Evolutionary conservation across 2,329 filamentous ascomycete genomes (phyloP), one percentile per base, ranked within the genome.

Genomic region (Colletotrichum lentis): DNA sequence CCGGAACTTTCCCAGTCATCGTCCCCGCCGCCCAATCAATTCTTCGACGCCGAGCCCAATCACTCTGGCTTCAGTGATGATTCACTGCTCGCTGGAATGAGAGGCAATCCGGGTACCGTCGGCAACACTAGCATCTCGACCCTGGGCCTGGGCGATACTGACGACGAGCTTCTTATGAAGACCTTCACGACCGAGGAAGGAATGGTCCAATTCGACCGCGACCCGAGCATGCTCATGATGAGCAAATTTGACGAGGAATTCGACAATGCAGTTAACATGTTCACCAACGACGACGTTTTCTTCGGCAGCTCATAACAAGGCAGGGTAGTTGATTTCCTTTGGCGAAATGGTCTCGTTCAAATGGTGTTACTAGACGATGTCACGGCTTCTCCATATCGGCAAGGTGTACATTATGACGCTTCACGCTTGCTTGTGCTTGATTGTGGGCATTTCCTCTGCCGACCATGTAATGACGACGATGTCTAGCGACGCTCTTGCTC

Each of bases 1-100:
- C 87, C 87, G 1, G 86, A 85, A 69, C 83, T 89, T 37, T 88
- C 86, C n/a, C 83, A 86, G 68, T 86, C 86, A 24, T 86, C 85
- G 16, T 88, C 87, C 27, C 86, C 86, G 4, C 84, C 84, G 35
- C 78, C 82, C 6, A 73, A 75, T n/a, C 80, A 78, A 52, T 84
- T 81, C 75, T 86, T 84, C 71, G 80, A 84, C 49, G 74, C 81
- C 65, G 82, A 84, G 49, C 76, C 80, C 47, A 79, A 77, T 73
- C 75, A 76, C 1, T 64, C 47, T 46, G 27, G 64, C 46, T 74
- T 77, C 5, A 73, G 73, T 27, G 77, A 80, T 31, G 77, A 77
- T 35, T 68, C 67, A 10, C 47, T 70, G 22, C 69, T 79, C 46
- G 73, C 74, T 63, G 72, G 64, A 53, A 73, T 78, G 70, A 70